phyloP scores from a whole-genome alignment of 768 basidiomycete species.

The Rhodotorula sphaerocarpa region DNA sequence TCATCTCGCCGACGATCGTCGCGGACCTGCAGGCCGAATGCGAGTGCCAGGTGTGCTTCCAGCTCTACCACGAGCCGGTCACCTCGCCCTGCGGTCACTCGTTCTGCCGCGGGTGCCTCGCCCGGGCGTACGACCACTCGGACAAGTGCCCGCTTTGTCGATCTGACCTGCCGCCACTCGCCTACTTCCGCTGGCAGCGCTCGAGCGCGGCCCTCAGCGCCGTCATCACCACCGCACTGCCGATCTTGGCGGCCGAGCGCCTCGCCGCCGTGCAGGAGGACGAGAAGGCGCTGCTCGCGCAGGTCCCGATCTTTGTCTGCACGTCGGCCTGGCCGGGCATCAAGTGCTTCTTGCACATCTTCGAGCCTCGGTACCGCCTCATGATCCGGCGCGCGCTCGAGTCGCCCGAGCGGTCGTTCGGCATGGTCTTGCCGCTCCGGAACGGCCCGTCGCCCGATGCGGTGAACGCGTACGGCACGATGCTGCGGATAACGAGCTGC shows the following conservation, averaged over 20 bases:
- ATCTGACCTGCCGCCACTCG: constrained; percentile 58
- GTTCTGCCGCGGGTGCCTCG: constrained; percentile 80
- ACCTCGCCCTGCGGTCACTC: constrained; percentile 96
- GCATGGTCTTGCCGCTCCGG: constrained; percentile 75
- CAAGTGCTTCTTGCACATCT: constrained; percentile 82
- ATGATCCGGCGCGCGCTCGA: constrained; percentile 95
- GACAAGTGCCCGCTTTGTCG: constrained; percentile 78
- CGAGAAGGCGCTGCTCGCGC: constrained; percentile 60
- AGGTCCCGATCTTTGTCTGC: constrained; percentile 85
- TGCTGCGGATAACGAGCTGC: constrained; percentile 78
- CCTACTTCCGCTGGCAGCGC: constrained; percentile 20
- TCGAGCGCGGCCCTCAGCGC: constrained; percentile 21
- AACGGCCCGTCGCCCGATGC: constrained; percentile 45
- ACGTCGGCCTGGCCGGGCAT: constrained; percentile 84
- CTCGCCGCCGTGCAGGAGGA: constrained; percentile 60
- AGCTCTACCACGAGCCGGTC: constrained; percentile 70
- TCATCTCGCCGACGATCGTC: constrained; percentile 38
- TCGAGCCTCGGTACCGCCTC: constrained; percentile 85
- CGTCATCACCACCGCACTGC: constrained; percentile 62
- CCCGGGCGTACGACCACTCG: constrained; percentile 81
- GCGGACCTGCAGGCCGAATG: constrained; percentile 55
- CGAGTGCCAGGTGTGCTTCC: constrained; percentile 85
- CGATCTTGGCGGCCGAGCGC: constrained; percentile 58
- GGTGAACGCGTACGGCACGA: constrained; percentile 74
- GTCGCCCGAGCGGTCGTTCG: constrained; percentile 66